Percentiles rank a stretch among this genome's conserved stretches.
phyloP scores from a whole-genome alignment of 1,284 basidiomycete genomes.

The Amylostereum chailletii region DNA sequence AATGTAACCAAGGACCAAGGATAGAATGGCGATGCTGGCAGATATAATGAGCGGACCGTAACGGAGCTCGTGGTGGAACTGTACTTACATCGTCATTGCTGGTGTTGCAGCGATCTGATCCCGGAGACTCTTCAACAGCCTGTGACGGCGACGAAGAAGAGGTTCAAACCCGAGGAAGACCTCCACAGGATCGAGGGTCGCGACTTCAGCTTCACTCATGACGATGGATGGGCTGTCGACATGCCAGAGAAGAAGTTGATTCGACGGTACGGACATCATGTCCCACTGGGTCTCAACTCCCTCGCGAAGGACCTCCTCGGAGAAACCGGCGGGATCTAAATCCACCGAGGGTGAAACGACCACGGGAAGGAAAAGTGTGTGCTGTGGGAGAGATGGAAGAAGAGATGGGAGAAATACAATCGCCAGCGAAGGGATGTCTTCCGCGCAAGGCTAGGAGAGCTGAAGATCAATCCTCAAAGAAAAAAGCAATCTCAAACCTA shows the following conservation, averaged over 20 bases:
- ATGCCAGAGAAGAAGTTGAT: constrained; percentile 30
- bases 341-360: constrained; percentile 27
- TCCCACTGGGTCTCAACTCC: constrained; percentile 42
- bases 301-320: constrained; percentile 23
- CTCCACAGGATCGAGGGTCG: constrained; percentile 30
- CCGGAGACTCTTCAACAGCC: constrained; percentile 21
- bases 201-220: constrained; percentile 37
- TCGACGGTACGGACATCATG: constrained; percentile 31
- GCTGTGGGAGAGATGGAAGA: constrained; percentile 34
- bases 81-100: constrained; percentile 53
- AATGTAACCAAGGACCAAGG: constrained; percentile 56
- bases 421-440: constrained; percentile 48
- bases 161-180: constrained; percentile 38
- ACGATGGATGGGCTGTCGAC: constrained; percentile 26
- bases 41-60: neutral
- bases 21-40: constrained; percentile 53
- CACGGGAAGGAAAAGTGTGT: constrained; percentile 55
- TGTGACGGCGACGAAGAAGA: constrained; percentile 28
- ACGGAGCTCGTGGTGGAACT: neutral
- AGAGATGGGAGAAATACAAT: constrained; percentile 53
- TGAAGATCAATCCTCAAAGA: constrained; percentile 28
- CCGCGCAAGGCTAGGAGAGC: constrained; percentile 32
- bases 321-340: constrained; percentile 22
- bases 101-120: constrained; percentile 40
- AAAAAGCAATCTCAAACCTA: constrained; percentile 36